Evolutionary conservation across 495 filamentous ascomycete species (phyloP), one percentile per base, ranked within the genome.

Genomic region (Aspergillus diversus): DNA sequence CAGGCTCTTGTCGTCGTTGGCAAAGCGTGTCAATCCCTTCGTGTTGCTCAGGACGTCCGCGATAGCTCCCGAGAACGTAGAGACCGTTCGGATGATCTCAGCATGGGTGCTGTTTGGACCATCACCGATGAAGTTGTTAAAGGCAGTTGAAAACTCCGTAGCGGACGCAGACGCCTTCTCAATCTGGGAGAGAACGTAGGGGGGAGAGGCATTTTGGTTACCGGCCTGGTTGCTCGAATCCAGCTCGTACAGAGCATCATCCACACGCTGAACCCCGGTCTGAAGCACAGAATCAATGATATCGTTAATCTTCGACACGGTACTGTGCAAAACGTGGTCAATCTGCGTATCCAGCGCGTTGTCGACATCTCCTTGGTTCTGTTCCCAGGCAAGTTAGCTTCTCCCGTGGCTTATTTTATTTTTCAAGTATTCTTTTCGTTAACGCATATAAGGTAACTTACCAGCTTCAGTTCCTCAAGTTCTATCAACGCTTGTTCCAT

Each of bases 151-250:
- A 72, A 99, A 99, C 69, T 98, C 95, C 57, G 91, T 98, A 5
- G 94, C 92, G 59, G 87, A 96, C 13, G 92, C 85, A n/a, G 91
- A 92, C 0, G 95, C 95, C 78, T 97, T 99, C 73, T 99, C 95
- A 54, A 97, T 91, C 74, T 97, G 95, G 2, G 94, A 97, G 17
- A 97, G 82, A 21, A 99, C 92, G 71, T 96, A 97, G 2, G 93
- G 86, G n/a, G 95, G 92, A 32, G 93, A 96, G 3, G 95, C 95
- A 68, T 93, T 98, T 79, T 97, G 94, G 77, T 99, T 99, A 69
- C 95, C 95, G 48, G 95, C 95, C 74, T 97, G 94, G 92, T 97
- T 98, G 56, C 90, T 87, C 5, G 95, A 97, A 73, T 99, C 95
- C 32, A 99, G 82, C 75, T 99, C 95, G 75, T 99, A 99, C 31